phyloP scores from a whole-genome alignment of 1,284 basidiomycete species.

The Anthracocystis panici-leucophaei region DNA sequence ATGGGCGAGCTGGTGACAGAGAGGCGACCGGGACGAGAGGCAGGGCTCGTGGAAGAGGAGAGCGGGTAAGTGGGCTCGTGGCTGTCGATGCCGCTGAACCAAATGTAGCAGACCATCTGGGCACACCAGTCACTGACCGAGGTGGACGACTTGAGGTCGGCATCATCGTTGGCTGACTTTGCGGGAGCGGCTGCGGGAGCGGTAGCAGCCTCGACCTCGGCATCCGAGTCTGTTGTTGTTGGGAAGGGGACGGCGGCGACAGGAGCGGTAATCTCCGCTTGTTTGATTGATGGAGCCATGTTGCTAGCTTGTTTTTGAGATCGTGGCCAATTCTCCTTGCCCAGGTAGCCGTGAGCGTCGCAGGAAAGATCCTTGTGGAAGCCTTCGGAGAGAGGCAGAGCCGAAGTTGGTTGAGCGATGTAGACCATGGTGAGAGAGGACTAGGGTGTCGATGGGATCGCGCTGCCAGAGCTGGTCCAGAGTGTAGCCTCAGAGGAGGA shows the following conservation, averaged over 20 bases:
- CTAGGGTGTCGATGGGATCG: constrained; percentile 1
- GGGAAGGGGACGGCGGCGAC: constrained; percentile 18
- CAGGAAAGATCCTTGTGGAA: constrained; percentile 25
- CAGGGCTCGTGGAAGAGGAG: constrained; percentile 21
- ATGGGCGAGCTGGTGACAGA: constrained; percentile 45
- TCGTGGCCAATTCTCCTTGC: constrained; percentile 47
- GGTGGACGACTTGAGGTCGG: constrained; percentile 45
- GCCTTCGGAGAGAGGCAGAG: constrained; percentile 13
- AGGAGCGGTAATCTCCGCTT: constrained; percentile 12
- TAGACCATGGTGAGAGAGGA: constrained; percentile 36
- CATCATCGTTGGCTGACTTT: constrained; percentile 20
- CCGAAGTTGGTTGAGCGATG: constrained; percentile 26
- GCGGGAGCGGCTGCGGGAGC: constrained; percentile 14
- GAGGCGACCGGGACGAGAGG: constrained; percentile 23
- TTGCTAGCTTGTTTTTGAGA: constrained; percentile 18
- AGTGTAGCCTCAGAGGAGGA: not conserved
- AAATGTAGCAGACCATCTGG: constrained; percentile 66
- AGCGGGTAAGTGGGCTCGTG: constrained; percentile 29
- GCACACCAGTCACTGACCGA: constrained; percentile 61
- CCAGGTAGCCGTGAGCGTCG: constrained; percentile 24
- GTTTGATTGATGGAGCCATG: constrained; percentile 3
- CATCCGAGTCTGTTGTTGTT: constrained; percentile 30
- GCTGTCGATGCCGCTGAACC: constrained; percentile 58
- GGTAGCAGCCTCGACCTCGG: constrained; percentile 31
- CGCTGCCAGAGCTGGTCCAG: constrained; percentile 34